Evolutionary conservation across 208 protist genomes (phyloP).

Genomic region (Phytomonas sp.): DNA sequence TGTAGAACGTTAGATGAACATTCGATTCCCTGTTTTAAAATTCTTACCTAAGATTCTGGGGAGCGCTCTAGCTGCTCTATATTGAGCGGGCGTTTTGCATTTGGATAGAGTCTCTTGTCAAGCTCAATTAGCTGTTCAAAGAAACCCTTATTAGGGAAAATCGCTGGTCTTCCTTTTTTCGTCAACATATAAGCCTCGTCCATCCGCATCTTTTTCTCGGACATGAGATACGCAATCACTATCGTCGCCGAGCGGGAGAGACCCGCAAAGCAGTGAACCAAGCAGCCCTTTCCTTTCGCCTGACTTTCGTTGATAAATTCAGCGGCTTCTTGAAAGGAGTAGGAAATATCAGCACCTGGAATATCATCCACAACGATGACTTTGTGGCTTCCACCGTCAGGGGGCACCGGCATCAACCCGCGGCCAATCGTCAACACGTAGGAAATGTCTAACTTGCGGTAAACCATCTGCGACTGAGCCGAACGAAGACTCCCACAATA

Average conservation of each 20-base stretch:
- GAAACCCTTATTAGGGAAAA: constrained; percentile 79
- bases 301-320: constrained; percentile 78
- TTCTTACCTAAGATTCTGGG: neutral
- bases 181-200: constrained; percentile 75
- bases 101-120: constrained; percentile 51
- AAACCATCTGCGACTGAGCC: constrained; percentile 81
- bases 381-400: constrained; percentile 55
- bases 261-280: constrained; percentile 89
- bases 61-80: constrained; percentile 39
- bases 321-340: constrained; percentile 67
- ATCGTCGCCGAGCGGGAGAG: constrained; percentile 85
- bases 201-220: constrained; percentile 73
- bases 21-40: neutral
- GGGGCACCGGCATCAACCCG: constrained; percentile 55
- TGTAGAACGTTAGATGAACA: constrained; percentile 4
- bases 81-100: constrained; percentile 37
- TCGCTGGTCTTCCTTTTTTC: constrained; percentile 65
- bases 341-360: constrained; percentile 62
- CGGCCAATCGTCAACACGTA: constrained; percentile 79
- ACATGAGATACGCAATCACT: constrained; percentile 86
- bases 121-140: constrained; percentile 69
- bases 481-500: constrained; percentile 81
- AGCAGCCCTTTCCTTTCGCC: constrained; percentile 33
- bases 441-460: constrained; percentile 70
- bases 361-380: constrained; percentile 83